Base-by-base conservation (phyloP, 805 yeast species). In the Ogataea degrootiae region DNA sequence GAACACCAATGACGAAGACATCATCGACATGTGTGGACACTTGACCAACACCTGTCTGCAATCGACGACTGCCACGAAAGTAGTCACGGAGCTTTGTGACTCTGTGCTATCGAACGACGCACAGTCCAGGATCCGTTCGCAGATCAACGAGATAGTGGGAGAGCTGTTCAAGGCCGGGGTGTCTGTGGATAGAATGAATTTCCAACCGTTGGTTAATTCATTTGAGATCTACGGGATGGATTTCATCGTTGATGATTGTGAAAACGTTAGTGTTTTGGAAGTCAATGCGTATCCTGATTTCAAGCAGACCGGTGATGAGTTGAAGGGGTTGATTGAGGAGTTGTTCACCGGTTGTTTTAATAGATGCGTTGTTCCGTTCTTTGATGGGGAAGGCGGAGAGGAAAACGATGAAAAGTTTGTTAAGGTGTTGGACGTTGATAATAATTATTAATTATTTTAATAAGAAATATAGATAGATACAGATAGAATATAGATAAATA, bases 211-310 rank as follows among this genome's bases (percentile, higher is more conserved):
- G 49, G 66, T 70, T 1, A 89, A 89, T 64, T 92, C 95, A 0
- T 78, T 87, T 61, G 99, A 94, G 65, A 74, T 88, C 6, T 94
- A 76, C 62, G 99, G 99, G 0, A 72, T 94, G 15, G 99, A 94
- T 63, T 91, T 90, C 64, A 66, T 94, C 46, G 86, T 94, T 16
- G 83, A 81, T 56, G 69, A 66, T 2, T 70, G 78, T 31, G 61
- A 65, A 21, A 63, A 73, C 14, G 92, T 86, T 3, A 74, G 72
- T 40, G 61, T 94, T 26, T 68, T 92, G 38, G 98, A 94, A 65
- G 87, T 90, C 40, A 94, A 94, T 60, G 84, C 98, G 15, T 94
- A 85, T 61, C 99, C 99, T 1, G 99, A 94, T 62, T 94, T 94
- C 69, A 90, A 89, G 60, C 99, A 94, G 67, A 94, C 98, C 0